Evolutionary conservation across 1,139 yeast genomes (phyloP).

Genomic region (Pichia sp.): DNA sequence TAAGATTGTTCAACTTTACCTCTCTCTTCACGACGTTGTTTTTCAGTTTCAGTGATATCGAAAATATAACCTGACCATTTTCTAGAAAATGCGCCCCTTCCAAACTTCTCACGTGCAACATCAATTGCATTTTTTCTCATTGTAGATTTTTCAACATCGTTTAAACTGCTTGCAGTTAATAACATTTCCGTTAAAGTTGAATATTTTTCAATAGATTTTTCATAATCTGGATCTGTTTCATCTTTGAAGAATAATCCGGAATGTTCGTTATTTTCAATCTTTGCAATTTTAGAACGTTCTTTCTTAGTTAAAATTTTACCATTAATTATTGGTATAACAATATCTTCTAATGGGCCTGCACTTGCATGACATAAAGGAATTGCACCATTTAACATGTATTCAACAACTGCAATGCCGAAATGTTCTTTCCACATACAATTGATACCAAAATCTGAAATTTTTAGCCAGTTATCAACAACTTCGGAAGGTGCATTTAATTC

Average conservation of each 20-base stretch:
- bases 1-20: slow-evolving; percentile 39
- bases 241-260: slow-evolving; percentile 73
- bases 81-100: slow-evolving; percentile 55
- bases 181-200: slow-evolving; percentile 44
- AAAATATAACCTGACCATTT: slow-evolving; percentile 43
- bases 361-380: slow-evolving; percentile 90
- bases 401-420: slow-evolving; percentile 96
- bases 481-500: slow-evolving; percentile 72
- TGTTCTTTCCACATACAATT: slow-evolving; percentile 99
- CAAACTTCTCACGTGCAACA: slow-evolving; percentile 55
- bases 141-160: slow-evolving; percentile 34
- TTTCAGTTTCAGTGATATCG: slow-evolving; percentile 37
- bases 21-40: slow-evolving; percentile 34
- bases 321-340: slow-evolving; percentile 54
- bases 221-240: slow-evolving; percentile 56
- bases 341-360: slow-evolving; percentile 90
- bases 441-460: slow-evolving; percentile 66
- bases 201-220: slow-evolving; percentile 18
- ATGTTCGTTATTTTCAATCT: slow-evolving; percentile 5
- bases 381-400: slow-evolving; percentile 79
- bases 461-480: slow-evolving; percentile 49
- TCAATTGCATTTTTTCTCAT: slow-evolving; percentile 50
- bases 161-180: slow-evolving; percentile 39
- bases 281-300: slow-evolving; percentile 6
- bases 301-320: slow-evolving; percentile 20